Evolutionary conservation across 345 rosid genomes (phyloP).

Genomic region (Lepidium aucheri): DNA sequence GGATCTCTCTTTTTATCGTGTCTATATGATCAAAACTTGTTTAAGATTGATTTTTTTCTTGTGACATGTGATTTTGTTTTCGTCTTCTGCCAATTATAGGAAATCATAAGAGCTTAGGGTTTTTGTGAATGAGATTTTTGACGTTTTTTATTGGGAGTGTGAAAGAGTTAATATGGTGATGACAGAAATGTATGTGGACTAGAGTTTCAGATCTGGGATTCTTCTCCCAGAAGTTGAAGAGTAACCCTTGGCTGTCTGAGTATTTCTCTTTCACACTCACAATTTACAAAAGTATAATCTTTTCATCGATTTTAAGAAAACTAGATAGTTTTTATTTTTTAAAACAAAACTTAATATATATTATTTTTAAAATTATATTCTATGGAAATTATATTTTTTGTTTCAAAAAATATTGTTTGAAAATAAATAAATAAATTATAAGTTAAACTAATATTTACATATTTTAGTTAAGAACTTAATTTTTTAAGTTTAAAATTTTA

Average conservation of each 20-base stretch:
- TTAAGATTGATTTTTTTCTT: too few species aligned
- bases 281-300: not conserved
- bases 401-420: too few species aligned
- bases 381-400: too few species aligned
- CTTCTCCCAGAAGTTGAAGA: conserved; percentile 63
- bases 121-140: not conserved
- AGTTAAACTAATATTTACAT: too few species aligned
- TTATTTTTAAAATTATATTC: too few species aligned
- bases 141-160: not conserved
- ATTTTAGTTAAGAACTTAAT: too few species aligned
- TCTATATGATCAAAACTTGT: not conserved
- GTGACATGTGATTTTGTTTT: not conserved
- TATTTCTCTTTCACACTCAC: conserved; percentile 17
- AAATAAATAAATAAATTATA: too few species aligned
- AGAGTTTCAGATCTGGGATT: conserved; percentile 96
- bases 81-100: not conserved
- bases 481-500: too few species aligned
- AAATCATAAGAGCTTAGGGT: not conserved
- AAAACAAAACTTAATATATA: too few species aligned
- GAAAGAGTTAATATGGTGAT: conserved; percentile 41
- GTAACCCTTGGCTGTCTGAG: conserved; percentile 99
- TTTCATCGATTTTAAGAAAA: too few species aligned
- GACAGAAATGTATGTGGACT: conserved; percentile 69
- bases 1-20: not conserved
- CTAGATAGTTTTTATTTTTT: too few species aligned